Base-by-base conservation (phyloP, 805 yeast species). In the Saccharomyces eubayanus region DNA sequence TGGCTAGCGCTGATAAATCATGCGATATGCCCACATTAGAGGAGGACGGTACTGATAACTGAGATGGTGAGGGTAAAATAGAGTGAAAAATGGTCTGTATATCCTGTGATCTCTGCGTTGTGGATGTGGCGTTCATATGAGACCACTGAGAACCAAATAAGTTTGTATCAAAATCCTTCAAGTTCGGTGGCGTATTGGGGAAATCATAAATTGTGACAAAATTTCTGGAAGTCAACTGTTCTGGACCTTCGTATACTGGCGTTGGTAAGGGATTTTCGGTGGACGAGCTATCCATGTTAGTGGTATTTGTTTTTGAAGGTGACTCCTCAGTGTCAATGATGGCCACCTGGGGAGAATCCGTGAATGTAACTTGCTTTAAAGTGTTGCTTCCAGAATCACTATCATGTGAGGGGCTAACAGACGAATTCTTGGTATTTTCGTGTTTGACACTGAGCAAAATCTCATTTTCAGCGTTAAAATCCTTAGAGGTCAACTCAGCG, bases 111-210 rank as follows among this genome's bases (percentile, higher is more conserved):
- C 85, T 72, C 46, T 82, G 72, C 4, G 79, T 72, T 0, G 82
- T 79, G 0, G 84, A 78, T 6, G 76, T 68, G 8, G 5, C 11
- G 20, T 36, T 36, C 6, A 21, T 21, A 28, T 20, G 5, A 1
- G 74, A 53, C 9, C 88, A 72, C 54, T 84, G 84, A 9, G 72
- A 66, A 1, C 96, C 96, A 58, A 89, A 77, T n/a, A 87, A 64
- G n/a, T 59, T 54, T 12, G 54, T 48, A 20, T 57, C 60, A 16
- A 36, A 8, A 36, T 36, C 43, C 21, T 36, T 36, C 21, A 36
- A 16, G 16, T 36, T 16, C 2, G 43, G 43, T 11, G 43, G 24
- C 21, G 24, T 43, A 27, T 51, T 50, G 6, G 61, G 61, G 48
- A 56, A 63, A 40, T 78, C 79, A 55, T 82, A 75, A 47, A 87